A percentile compares a stretch with the other conserved stretches of the same genome.
Evolutionary conservation across 2,329 filamentous ascomycete genomes (phyloP).

Genomic region (Metarhizium humberi): DNA sequence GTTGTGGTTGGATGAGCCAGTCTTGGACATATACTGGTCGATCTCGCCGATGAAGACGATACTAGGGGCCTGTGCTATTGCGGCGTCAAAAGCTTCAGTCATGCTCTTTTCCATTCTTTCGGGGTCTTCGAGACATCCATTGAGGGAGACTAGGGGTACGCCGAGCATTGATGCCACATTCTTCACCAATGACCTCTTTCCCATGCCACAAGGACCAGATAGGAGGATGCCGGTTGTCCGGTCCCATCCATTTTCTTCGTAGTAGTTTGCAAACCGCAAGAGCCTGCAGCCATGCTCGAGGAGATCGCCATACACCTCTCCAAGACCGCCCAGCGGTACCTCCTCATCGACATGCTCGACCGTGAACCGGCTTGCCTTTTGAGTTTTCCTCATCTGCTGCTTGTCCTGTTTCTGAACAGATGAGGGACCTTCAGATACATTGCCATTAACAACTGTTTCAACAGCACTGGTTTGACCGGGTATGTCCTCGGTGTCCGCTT

Average conservation of each 20-base stretch:
- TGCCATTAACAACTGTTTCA: constrained; percentile 1
- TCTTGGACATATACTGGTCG: constrained; percentile 72
- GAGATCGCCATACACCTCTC: constrained; percentile 15
- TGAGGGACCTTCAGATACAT: not conserved
- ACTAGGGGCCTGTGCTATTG: constrained; percentile 75
- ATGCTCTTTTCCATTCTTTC: constrained; percentile 31
- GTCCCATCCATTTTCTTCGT: constrained; percentile 9
- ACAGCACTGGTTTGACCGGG: constrained; percentile 5
- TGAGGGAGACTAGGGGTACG: constrained; percentile 59
- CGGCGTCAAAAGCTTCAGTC: constrained; percentile 54
- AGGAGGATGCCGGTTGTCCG: constrained; percentile 51
- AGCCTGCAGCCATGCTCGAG: constrained; percentile 6
- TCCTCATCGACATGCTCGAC: constrained; percentile 17
- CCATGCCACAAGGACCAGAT: constrained; percentile 71
- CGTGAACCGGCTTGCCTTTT: constrained; percentile 20
- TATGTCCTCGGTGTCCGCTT: constrained; percentile 17
- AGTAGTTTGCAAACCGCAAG: constrained; percentile 14
- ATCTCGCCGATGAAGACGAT: constrained; percentile 89
- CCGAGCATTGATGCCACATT: constrained; percentile 63
- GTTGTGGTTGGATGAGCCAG: constrained; percentile 66
- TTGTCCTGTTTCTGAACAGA: constrained; percentile 17
- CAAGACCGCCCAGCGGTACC: constrained; percentile 20
- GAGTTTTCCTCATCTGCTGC: constrained; percentile 18
- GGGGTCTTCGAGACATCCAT: constrained; percentile 24
- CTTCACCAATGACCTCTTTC: constrained; percentile 69